Conservation (phyloP, 2,329 filamentous ascomycete species). For the Chaetomium strumarium region DNA sequence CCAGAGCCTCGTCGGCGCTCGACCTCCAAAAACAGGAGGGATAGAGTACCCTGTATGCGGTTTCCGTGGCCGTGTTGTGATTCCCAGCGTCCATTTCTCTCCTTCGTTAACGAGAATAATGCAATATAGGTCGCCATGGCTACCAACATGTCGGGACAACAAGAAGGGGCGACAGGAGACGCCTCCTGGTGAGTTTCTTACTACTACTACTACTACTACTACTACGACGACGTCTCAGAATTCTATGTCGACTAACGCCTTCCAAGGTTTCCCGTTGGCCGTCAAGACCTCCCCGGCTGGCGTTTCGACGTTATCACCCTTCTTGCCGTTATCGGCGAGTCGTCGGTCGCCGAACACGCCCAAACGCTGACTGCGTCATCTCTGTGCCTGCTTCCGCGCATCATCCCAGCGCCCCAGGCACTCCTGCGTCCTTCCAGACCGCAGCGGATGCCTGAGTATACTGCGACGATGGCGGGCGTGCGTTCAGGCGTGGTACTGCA, state of each 20-base stretch:
- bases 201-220: too few species aligned
- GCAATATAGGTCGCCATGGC: too few species aligned
- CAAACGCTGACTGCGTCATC: slow-evolving; percentile 55
- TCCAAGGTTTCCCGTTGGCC: slow-evolving; percentile 39
- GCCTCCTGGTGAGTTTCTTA: slow-evolving; percentile 17
- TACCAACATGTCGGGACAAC: neutral
- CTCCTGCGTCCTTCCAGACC: slow-evolving; percentile 53
- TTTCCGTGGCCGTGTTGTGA: too few species aligned
- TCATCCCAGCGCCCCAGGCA: slow-evolving; percentile 57
- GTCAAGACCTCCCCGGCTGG: slow-evolving; percentile 40
- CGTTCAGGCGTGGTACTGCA: slow-evolving; percentile 49
- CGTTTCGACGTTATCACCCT: slow-evolving; percentile 57
- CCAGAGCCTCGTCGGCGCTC: too few species aligned
- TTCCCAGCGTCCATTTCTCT: too few species aligned
- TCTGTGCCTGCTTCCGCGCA: slow-evolving; percentile 52
- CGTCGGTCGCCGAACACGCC: slow-evolving; percentile 50
- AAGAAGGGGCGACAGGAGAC: slow-evolving; percentile 21
- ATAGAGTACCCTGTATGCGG: too few species aligned
- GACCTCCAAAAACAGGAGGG: too few species aligned
- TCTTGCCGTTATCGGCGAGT: slow-evolving; percentile 57
- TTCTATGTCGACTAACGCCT: neutral
- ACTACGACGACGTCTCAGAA: neutral
- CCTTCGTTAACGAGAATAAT: too few species aligned
- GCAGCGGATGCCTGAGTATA: slow-evolving; percentile 48
- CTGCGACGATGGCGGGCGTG: slow-evolving; percentile 52